Conservation (phyloP, 106 monocot species). For the Acorus gramineus region DNA sequence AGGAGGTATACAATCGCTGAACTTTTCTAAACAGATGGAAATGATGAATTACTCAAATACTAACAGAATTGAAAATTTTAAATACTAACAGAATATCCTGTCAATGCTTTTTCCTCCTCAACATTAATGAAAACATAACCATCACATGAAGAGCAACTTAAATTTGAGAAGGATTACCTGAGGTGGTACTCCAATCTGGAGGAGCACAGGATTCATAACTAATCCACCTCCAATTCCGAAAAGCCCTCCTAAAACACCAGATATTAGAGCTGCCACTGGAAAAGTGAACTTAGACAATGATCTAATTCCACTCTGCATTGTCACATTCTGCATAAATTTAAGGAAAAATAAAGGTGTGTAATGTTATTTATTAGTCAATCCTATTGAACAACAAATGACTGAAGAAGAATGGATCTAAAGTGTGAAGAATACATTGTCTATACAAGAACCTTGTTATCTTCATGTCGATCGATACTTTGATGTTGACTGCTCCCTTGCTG, state of each 20-base stretch:
- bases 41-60: no score
- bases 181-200: constrained; percentile 68
- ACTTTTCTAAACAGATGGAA: no score
- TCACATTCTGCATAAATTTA: background rate
- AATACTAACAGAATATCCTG: no score
- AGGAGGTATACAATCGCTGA: no score
- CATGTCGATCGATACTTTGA: constrained; percentile 6
- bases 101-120: no score
- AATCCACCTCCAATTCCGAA: constrained; percentile 79
- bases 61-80: no score
- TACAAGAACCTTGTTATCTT: constrained; percentile 14
- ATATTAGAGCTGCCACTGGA: constrained; percentile 44
- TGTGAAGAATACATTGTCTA: background rate
- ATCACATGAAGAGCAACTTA: background rate
- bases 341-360: no score
- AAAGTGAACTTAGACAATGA: constrained; percentile 36
- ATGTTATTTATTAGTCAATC: no score
- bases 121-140: no score
- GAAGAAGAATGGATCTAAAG: constrained; percentile 2
- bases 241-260: constrained; percentile 58
- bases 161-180: constrained; percentile 28
- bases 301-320: constrained; percentile 11
- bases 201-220: constrained; percentile 65
- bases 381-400: no score
- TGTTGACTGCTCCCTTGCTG: constrained; percentile 5